A percentile compares a stretch with the other conserved stretches of the same genome.
Evolutionary conservation across 116 monocot genomes (phyloP).

Genomic region (Zostera marina): DNA sequence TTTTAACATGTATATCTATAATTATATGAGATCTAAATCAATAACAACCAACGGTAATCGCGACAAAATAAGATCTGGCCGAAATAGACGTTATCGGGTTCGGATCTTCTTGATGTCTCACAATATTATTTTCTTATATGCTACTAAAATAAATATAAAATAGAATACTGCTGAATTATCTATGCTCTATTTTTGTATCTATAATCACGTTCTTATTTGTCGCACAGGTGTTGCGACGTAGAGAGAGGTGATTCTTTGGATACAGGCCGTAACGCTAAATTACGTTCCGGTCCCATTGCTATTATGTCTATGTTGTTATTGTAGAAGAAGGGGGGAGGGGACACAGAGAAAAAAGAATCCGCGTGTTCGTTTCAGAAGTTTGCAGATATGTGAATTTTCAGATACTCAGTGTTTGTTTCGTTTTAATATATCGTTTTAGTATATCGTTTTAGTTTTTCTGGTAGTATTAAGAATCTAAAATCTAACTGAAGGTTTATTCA

Average conservation of each 20-base stretch:
- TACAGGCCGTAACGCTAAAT: constrained; percentile 4
- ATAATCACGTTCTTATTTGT: background rate
- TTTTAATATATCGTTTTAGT: constrained; percentile 9
- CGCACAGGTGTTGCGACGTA: constrained; percentile 19
- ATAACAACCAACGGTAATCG: too few relatives aligned
- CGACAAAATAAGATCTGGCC: too few relatives aligned
- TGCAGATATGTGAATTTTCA: constrained; percentile 14
- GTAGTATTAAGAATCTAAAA: too few relatives aligned
- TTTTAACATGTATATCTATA: background rate
- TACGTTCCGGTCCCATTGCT: too few relatives aligned
- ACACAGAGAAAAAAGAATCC: too few relatives aligned
- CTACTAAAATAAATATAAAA: background rate
- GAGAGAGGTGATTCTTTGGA: constrained; percentile 12
- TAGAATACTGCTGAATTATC: background rate
- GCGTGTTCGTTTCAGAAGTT: constrained; percentile 3
- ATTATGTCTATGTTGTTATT: too few relatives aligned
- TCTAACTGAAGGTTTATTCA: constrained; percentile 17
- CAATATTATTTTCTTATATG: too few relatives aligned
- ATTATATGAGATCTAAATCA: too few relatives aligned
- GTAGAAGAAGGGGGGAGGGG: too few relatives aligned
- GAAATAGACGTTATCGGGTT: too few relatives aligned
- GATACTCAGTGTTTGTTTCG: constrained; percentile 1
- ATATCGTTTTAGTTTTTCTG: constrained; percentile 13
- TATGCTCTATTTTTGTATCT: background rate
- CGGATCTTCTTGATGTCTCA: too few relatives aligned